A percentile compares a stretch with the other conserved stretches of the same genome.
These are phyloP conservation scores for Umbelopsis sp. DNA, from an alignment of 192 early-diverging fungal species.

Conservation along the genomic window DNA sequence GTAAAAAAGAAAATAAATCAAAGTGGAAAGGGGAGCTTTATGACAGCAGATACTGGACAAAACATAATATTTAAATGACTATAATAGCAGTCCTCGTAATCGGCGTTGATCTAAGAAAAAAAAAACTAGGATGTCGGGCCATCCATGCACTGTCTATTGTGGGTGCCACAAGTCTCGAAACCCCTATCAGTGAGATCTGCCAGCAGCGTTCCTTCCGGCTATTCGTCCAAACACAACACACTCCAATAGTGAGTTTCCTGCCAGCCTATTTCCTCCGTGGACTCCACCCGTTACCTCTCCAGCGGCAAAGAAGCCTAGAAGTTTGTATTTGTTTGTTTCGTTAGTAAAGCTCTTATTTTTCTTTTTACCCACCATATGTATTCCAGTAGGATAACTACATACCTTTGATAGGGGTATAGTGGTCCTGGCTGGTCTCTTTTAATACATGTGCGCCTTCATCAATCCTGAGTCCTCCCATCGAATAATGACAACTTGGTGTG, in stretches of 20 bases:
- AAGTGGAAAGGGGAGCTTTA: not conserved
- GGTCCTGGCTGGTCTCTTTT: not conserved
- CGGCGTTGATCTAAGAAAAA: conserved; percentile 6
- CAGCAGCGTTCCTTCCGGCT: conserved; percentile 53
- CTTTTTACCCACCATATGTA: too few relatives aligned
- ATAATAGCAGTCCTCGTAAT: not conserved
- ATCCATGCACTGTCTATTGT: not conserved
- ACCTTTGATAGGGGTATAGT: not conserved
- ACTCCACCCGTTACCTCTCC: conserved; percentile 85
- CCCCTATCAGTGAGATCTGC: conserved; percentile 1
- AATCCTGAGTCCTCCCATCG: conserved; percentile 29
- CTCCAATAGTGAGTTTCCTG: conserved; percentile 76
- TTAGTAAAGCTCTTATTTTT: not conserved
- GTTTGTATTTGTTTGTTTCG: conserved; percentile 29
- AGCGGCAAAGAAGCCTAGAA: conserved; percentile 72
- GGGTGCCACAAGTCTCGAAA: conserved; percentile 5
- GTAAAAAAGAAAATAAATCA: not conserved
- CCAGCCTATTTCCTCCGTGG: conserved; percentile 83
- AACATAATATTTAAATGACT: not conserved
- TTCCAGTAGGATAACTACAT: not conserved
- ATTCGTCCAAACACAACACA: conserved; percentile 85
- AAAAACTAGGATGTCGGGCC: not conserved
- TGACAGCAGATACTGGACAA: not conserved
- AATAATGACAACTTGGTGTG: conserved; percentile 37
- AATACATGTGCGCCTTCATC: not conserved